phyloP scores from a whole-genome alignment of 2,329 filamentous ascomycete genomes.

The Cryphonectria japonica region DNA sequence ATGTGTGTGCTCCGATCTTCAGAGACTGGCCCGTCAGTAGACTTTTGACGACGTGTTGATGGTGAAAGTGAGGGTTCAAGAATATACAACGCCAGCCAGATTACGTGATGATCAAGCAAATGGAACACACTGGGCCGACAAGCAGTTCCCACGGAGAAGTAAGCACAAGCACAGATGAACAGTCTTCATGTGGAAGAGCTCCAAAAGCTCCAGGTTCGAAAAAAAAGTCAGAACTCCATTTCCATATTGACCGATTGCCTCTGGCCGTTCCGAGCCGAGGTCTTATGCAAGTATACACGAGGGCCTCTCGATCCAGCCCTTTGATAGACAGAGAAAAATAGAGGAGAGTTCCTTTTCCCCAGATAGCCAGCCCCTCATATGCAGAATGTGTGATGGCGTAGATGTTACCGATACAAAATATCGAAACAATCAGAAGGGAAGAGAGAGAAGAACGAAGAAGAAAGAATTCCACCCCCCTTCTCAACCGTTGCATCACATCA shows the following conservation, averaged over 20 bases:
- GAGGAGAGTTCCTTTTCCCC: background rate
- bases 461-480: background rate
- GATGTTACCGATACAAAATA: background rate
- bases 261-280: slow-evolving; percentile 8
- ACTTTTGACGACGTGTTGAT: background rate
- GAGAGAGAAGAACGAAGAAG: background rate
- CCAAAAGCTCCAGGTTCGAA: background rate
- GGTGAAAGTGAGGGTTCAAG: background rate
- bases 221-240: slow-evolving; percentile 13
- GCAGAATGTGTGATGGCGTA: background rate
- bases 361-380: background rate
- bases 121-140: background rate
- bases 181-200: background rate
- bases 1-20: background rate
- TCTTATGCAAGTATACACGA: slow-evolving; percentile 17
- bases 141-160: background rate
- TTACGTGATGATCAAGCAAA: background rate
- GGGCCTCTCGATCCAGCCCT: background rate
- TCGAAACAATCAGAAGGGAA: background rate
- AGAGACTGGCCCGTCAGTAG: background rate
- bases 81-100: background rate
- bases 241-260: slow-evolving; percentile 14
- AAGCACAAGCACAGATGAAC: background rate
- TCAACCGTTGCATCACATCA: background rate
- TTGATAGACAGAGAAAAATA: slow-evolving; percentile 3